Conservation (phyloP, 2,329 filamentous ascomycete species). For the Plectosphaerella cucumerina region DNA sequence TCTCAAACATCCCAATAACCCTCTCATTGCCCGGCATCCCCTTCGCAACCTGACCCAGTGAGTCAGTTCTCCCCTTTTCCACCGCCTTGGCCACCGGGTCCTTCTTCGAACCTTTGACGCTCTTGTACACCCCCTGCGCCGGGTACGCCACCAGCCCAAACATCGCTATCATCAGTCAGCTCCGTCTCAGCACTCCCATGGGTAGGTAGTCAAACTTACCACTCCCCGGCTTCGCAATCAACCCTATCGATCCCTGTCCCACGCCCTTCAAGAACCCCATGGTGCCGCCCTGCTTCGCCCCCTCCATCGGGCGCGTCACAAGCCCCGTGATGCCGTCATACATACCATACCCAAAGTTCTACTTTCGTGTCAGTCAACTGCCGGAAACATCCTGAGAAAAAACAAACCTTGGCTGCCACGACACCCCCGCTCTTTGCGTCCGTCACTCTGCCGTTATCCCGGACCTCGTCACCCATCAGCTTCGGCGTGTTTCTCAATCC, state of each 20-base stretch:
- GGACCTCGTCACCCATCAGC: constrained; percentile 29
- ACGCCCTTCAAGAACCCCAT: constrained; percentile 26
- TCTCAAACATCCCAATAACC: background rate
- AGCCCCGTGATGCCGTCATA: constrained; percentile 24
- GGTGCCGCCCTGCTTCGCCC: constrained; percentile 23
- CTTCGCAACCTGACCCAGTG: background rate
- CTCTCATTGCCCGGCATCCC: background rate
- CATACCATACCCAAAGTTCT: constrained; percentile 19
- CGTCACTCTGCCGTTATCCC: constrained; percentile 23
- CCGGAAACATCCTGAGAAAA: accelerated
- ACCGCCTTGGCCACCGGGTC: background rate
- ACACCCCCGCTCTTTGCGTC: constrained; percentile 26
- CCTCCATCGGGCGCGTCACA: constrained; percentile 23
- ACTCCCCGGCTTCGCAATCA: constrained; percentile 17
- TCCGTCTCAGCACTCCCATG: background rate
- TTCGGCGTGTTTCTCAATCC: constrained; percentile 27
- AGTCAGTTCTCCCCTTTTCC: background rate
- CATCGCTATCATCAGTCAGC: constrained; percentile 10
- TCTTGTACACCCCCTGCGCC: constrained; percentile 24
- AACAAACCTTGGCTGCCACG: constrained; percentile 21
- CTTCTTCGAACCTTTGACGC: constrained; percentile 15
- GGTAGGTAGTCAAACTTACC: constrained; percentile 16
- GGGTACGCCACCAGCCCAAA: constrained; percentile 25
- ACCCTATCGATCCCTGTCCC: constrained; percentile 23
- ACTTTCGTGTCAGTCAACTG: background rate